phyloP scores from a whole-genome alignment of 768 basidiomycete species.

The Suillus bovinus region DNA sequence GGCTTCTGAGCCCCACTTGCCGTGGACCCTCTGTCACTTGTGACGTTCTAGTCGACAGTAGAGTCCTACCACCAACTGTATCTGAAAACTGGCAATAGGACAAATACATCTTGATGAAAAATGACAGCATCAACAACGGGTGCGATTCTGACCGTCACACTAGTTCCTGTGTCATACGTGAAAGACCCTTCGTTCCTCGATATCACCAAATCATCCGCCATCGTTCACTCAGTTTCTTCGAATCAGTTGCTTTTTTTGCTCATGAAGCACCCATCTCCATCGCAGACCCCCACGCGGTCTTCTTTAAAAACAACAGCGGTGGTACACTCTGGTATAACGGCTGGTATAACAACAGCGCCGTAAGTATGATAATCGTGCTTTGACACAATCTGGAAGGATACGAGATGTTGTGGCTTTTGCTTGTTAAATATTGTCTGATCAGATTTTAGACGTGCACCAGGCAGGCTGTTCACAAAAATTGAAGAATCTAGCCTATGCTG shows the following conservation, averaged over 20 bases:
- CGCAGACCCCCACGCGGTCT: conserved; percentile 64
- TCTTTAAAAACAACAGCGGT: conserved; percentile 72
- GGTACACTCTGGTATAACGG: conserved; percentile 64
- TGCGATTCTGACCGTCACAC: conserved; percentile 1
- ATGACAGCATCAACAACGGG: conserved; percentile 10
- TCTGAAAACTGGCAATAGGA: conserved; percentile 3
- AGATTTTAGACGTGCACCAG: too few relatives aligned
- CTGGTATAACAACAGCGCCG: conserved; percentile 60
- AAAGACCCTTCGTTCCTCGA: conserved; percentile 48
- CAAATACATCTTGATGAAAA: background rate
- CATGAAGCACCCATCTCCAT: conserved; percentile 79
- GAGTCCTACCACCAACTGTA: background rate
- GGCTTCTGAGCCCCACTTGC: background rate
- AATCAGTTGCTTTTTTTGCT: conserved; percentile 66
- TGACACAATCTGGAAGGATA: too few relatives aligned
- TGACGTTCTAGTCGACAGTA: background rate
- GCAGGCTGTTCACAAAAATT: too few relatives aligned
- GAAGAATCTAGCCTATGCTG: too few relatives aligned
- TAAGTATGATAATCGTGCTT: too few relatives aligned
- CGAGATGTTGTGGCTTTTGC: too few relatives aligned
- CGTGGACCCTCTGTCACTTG: background rate
- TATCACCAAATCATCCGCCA: conserved; percentile 57
- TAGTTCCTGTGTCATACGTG: conserved; percentile 3
- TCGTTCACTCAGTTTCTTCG: conserved; percentile 58
- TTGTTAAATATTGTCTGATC: too few relatives aligned